Evolutionary conservation across 2,329 filamentous ascomycete genomes (phyloP), one percentile per base, ranked within the genome.

Genomic region (Blastomyces emzantsi): DNA sequence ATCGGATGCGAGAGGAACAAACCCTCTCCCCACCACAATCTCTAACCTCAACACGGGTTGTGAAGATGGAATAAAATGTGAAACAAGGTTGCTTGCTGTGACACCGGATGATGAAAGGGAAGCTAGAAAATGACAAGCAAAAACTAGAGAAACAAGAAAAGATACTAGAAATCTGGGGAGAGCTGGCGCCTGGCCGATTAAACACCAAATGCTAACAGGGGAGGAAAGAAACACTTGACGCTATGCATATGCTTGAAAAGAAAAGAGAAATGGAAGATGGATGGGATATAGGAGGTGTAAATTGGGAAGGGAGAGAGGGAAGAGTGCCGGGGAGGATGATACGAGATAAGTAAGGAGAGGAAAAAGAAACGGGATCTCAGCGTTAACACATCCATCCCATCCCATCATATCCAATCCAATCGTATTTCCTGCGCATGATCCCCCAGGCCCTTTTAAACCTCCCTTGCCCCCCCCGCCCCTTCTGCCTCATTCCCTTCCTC

Each of bases 391-490:
- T 30, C 28, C 2, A 51, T 28, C 49, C n/a, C 25, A 51, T 28
- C 49, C 22, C 5, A 47, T 47, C 17, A 19, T 1, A 47, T 47
- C 43, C 43, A 43, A 17, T 15, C 36, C 36, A 41, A 13, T 30
- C 28, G 13, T 41, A 13, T 11, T 41, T 4, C 39, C 39, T 17
- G 47, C 22, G 7, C 47, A 9, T 15, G 17, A 1, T 25, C 11
- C 52, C 19, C 33, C 5, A 22, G 28, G 9, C 13, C 17, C 15
- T 30, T 36, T 19, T 19, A 36, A 19, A 36, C 7, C 1, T 1
- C 30, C 7, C 52, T 65, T 64, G 11, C 71, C 82, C 52, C 85
- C 82, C 13, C 87, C 87, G 3, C 43, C 5, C 7, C 43, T 9
- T 47, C 19, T 8, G 3, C 33, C 33, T 33, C 33, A 33, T 33